Base-by-base conservation (phyloP, 108 stramenopile genomes). In the Pseudonitzschia multiseries region DNA sequence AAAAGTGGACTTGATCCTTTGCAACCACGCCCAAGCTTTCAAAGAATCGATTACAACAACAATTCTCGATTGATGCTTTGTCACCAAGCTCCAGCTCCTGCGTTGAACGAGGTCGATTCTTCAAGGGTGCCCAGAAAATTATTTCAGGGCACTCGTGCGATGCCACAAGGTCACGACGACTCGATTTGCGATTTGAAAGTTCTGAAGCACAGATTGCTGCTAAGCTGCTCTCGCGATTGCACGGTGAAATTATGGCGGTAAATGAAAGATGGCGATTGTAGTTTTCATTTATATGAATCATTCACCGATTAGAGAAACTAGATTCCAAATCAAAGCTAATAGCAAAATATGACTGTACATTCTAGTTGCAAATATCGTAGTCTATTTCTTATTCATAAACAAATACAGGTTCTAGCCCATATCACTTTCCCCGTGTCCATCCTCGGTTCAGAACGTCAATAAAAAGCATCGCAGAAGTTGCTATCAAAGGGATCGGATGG, bases 161-260 rank as follows among this genome's bases (percentile, higher is more conserved):
- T 80, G 14, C 79, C 80, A 40, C 78, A 83, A 26, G 40, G 67
- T 41, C 90, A 92, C 68, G 36, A 75, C 17, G 83, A 84, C 56
- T 72, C 90, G 12, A 84, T 93, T n/a, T 52, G 84, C 28, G 92
- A 93, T 66, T 68, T 93, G 41, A 93, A 93, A 65, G 73, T 84
- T 13, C 54, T 86, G 18, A 81, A 80, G 6, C 80, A 78, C 68
- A 82, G 82, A 40, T 40, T 93, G 64, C 68, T 93, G 64, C 68
- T 93, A 17, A 91, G 90, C 51, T 72, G 75, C 64, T 84, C 85
- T 18, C 62, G 90, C 43, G 92, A 93, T 72, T 89, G 88, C 44
- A 86, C 84, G 18, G 83, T 93, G 18, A 93, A 93, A 71, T 31
- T 90, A 53, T 93, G 89, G 89, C 79, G 85, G 20, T 91, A 70